These are phyloP conservation scores for Rhizopus arrhizus DNA, from an alignment of 371 early-diverging fungal genomes.

Conservation along the genomic window DNA sequence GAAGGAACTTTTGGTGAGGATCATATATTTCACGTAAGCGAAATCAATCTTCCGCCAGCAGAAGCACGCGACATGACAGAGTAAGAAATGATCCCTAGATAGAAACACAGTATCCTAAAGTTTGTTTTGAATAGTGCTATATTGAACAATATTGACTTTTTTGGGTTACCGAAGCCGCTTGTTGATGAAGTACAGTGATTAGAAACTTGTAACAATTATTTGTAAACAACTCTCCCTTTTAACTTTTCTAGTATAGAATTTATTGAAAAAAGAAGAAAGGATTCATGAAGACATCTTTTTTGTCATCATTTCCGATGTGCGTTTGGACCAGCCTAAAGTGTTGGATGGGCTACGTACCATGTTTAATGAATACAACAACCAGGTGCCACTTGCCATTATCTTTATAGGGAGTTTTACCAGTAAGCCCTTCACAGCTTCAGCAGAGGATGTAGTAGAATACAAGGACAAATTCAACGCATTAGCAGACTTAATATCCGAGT, in stretches of 20 bases:
- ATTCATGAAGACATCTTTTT: constrained; percentile 64
- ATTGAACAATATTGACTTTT: constrained; percentile 62
- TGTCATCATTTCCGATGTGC: constrained; percentile 82
- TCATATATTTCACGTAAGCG: constrained; percentile 65
- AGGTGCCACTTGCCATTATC: constrained; percentile 80
- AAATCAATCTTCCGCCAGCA: constrained; percentile 78
- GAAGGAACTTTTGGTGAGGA: constrained; percentile 78
- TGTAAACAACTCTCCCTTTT: neutral
- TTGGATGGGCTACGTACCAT: constrained; percentile 62
- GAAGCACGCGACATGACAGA: constrained; percentile 67
- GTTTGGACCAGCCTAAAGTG: constrained; percentile 82
- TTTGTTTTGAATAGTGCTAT: constrained; percentile 27
- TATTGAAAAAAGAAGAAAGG: constrained; percentile 49
- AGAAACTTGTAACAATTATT: neutral
- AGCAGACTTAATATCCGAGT: constrained; percentile 76
- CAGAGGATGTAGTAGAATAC: constrained; percentile 55
- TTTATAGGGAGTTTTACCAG: constrained; percentile 88
- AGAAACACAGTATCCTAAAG: neutral
- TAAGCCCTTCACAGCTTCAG: constrained; percentile 63
- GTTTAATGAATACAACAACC: constrained; percentile 69
- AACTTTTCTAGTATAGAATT: constrained; percentile 15
- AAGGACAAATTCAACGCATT: constrained; percentile 65
- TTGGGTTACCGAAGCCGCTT: constrained; percentile 53
- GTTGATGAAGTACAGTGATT: constrained; percentile 46
- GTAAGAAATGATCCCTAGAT: constrained; percentile 30